Base-by-base conservation (phyloP, 192 early-diverging fungal genomes). In the Backusella morwellensis region DNA sequence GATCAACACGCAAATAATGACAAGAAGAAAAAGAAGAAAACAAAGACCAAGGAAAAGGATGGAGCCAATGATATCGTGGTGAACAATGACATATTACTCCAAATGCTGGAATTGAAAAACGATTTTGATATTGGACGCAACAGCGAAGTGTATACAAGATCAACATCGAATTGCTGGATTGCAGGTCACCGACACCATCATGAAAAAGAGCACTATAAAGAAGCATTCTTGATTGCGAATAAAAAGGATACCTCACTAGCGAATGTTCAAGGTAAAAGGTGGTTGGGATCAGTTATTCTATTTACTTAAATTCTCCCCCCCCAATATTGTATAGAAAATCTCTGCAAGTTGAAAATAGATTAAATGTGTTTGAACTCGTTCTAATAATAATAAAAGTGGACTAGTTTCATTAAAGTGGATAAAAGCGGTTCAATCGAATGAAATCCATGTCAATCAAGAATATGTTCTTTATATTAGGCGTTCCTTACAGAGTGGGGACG, bases 191-290 rank as follows among this genome's bases (percentile, higher is more conserved):
- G 87, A 42, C 77, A 84, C 32, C 66, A 59, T 17, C 72, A 73
- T 6, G 36, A 29, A 36, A 73, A 69, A 6, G 50, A 79, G 1
- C 82, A 89, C 26, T 81, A 78, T 26, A 86, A 83, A 12, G 83
- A 87, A 72, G 74, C 88, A 4, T 90, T 87, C 76, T 77, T 90
- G 73, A 81, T 90, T 70, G 89, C 86, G 0, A 82, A 86, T 32
- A 86, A 87, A 67, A 88, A 87, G 75, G 89, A 90, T 42, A 79
- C 80, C 34, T 79, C 87, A 1, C 52, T 90, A 50, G 82, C 85
- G 0, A 83, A 90, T 69, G 82, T 88, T 8, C 86, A 90, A 85
- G 88, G 88, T 88, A 84, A 75, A 34, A 38, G 0, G 1, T 38
- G 36, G 7, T 8, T 0, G 7, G 8, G 8, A 38, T 9, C 36